A percentile compares a stretch with the other conserved stretches of the same genome.
phyloP scores from a whole-genome alignment of 2,329 filamentous ascomycete species.

The Aureobasidium sp. region DNA sequence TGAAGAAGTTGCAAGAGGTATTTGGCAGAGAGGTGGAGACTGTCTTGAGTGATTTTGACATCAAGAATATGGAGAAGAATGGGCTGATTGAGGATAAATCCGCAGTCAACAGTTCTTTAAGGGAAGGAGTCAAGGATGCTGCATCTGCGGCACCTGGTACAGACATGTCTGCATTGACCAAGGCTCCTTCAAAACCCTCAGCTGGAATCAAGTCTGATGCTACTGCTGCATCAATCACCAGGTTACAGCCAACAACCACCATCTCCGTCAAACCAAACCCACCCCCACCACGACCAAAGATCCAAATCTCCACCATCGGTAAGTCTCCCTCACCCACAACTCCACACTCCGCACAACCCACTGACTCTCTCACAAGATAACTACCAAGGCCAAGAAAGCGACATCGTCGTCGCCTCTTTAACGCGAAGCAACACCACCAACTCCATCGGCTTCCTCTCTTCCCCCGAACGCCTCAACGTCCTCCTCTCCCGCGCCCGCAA shows the following conservation, averaged over 20 bases:
- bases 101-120: neutral
- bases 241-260: neutral
- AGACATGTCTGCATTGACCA: neutral
- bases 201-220: too few species aligned
- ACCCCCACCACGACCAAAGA: neutral
- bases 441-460: conserved; percentile 59
- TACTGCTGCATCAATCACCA: neutral
- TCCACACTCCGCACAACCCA: too few species aligned
- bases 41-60: conserved; percentile 55
- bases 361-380: too few species aligned
- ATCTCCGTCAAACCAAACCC: neutral
- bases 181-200: neutral
- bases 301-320: conserved; percentile 2
- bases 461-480: conserved; percentile 63
- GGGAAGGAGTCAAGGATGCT: neutral
- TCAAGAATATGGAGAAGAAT: conserved; percentile 41
- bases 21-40: conserved; percentile 51
- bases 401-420: conserved; percentile 62
- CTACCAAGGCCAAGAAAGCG: conserved; percentile 71
- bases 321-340: neutral
- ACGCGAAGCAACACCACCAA: conserved; percentile 59
- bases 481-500: conserved; percentile 60
- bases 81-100: conserved; percentile 22
- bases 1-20: conserved; percentile 42
- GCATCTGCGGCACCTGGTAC: neutral